Evolutionary conservation across 257 asterid species (phyloP), one percentile per base, ranked within the genome.

Genomic region (Rauvolfia tetraphylla): DNA sequence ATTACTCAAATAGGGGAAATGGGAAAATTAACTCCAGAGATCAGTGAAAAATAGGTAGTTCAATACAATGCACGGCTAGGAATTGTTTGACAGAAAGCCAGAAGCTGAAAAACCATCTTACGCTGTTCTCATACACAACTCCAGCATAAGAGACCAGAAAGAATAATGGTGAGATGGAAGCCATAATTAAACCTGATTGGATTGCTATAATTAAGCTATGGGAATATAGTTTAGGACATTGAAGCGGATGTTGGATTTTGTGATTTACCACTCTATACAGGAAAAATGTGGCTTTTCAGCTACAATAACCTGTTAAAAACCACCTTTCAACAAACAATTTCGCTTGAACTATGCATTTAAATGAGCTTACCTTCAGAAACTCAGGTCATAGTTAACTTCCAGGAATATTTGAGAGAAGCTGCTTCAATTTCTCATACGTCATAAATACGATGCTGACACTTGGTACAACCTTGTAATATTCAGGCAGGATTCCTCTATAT

Each of bases 391-490:
- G 72, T 81, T 81, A 86, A 65, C 86, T 79, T 73, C 72, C 84
- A 59, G 91, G 88, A 49, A 87, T 80, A 75, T 62, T 76, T 53
- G 93, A 87, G 39, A 90, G 87, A 53, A 92, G 49, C 84, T 90
- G 90, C 88, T 90, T 92, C 88, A 87, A 48, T 83, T 88, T 90
- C 76, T 92, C 96, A 36, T 90, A 92, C 6, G 97, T 92, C 97
- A 90, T 90, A 81, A 90, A 92, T 67, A 92, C 92, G 25, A 92
- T 92, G 53, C 95, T 87, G 33, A 92, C 90, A 62, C 95, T 85
- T 3, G 97, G 97, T 67, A 90, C 97, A 27, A 89, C 96, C 84
- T 92, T 92, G 95, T 85, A 89, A 74, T 86, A 90, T 81, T 92
- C 96, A 6, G 97, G 96, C 75, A 92, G 78, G 73, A 92, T 92